Evolutionary conservation across 2,329 filamentous ascomycete species (phyloP).

Genomic region (Aspergillus proliferans): DNA sequence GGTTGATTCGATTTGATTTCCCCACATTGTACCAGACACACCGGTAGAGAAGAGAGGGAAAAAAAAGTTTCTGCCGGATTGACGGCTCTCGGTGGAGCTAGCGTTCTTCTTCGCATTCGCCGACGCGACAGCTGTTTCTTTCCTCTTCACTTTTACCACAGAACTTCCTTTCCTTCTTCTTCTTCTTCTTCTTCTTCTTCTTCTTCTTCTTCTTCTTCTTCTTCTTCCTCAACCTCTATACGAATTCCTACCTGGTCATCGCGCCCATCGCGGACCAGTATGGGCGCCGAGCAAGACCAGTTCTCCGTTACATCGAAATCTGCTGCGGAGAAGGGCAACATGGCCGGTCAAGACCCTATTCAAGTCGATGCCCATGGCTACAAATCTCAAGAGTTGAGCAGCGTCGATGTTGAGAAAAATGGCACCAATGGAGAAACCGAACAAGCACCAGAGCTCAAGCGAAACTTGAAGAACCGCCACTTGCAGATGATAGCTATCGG

Average conservation of each 20-base stretch:
- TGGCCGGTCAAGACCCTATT: neutral
- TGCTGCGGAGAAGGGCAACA: constrained; percentile 11
- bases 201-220: constrained; percentile 4
- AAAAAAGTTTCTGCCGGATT: neutral
- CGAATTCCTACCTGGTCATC: neutral
- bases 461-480: constrained; percentile 78
- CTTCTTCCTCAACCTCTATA: constrained; percentile 1
- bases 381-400: constrained; percentile 11
- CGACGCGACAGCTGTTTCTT: neutral
- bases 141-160: neutral
- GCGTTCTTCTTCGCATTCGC: neutral
- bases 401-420: constrained; percentile 34
- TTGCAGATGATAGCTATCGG: constrained; percentile 98
- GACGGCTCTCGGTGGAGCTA: neutral
- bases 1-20: neutral
- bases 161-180: constrained; percentile 5
- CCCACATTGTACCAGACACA: neutral
- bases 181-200: constrained; percentile 1
- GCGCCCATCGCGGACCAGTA: neutral
- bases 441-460: constrained; percentile 50
- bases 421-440: constrained; percentile 47
- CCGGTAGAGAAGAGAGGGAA: neutral
- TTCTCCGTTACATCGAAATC: constrained; percentile 3
- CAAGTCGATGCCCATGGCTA: constrained; percentile 40
- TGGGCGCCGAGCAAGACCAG: neutral